These are phyloP conservation scores for Capsicum chinense DNA, from an alignment of 257 asterid genomes.

Conservation along the genomic window DNA sequence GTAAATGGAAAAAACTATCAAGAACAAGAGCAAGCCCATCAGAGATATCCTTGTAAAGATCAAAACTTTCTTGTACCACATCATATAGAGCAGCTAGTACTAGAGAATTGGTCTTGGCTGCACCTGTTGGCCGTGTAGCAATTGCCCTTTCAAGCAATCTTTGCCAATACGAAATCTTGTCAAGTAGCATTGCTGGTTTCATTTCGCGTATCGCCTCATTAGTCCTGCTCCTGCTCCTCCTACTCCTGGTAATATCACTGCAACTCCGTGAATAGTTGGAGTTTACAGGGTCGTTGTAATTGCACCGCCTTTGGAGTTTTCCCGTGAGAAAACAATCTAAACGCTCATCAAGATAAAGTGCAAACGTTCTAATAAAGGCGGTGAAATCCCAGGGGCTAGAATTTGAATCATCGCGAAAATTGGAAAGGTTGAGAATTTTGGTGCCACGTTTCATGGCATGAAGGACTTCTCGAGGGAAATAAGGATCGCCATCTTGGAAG, in stretches of 20 bases:
- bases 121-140: constrained; percentile 75
- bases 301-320: constrained; percentile 64
- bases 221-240: constrained; percentile 40
- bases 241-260: not conserved
- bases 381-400: constrained; percentile 91
- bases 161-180: constrained; percentile 74
- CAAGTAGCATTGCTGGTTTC: constrained; percentile 79
- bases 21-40: constrained; percentile 71
- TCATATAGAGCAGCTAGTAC: constrained; percentile 65
- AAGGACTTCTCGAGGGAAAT: constrained; percentile 86
- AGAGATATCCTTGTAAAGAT: constrained; percentile 70
- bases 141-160: constrained; percentile 74
- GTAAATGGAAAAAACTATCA: constrained; percentile 72
- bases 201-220: constrained; percentile 62
- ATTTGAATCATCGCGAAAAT: constrained; percentile 76
- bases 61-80: constrained; percentile 78
- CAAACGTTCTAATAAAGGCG: constrained; percentile 79
- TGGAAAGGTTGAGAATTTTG: constrained; percentile 69
- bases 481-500: constrained; percentile 89
- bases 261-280: constrained; percentile 20
- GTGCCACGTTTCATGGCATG: constrained; percentile 88
- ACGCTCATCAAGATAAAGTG: constrained; percentile 81
- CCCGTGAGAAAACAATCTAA: constrained; percentile 81
- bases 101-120: constrained; percentile 56
- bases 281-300: constrained; percentile 34